Base-by-base conservation (phyloP, 192 early-diverging fungal genomes). In the Coemansia sp. region DNA sequence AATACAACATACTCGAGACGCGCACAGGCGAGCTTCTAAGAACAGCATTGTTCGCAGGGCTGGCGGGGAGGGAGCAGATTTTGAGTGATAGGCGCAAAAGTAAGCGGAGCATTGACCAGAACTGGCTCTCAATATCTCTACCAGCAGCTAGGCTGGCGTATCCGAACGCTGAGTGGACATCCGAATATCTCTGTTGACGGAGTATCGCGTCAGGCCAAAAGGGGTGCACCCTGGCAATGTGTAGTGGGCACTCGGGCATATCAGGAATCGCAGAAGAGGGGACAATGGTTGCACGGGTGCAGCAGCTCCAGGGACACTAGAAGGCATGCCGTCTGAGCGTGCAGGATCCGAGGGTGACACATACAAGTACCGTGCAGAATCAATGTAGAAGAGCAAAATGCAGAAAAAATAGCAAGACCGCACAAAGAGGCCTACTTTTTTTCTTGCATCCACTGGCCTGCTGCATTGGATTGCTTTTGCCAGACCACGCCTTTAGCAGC, bases 51-150 rank as follows among this genome's bases (percentile, higher is more conserved):
- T n/a, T n/a, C n/a, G 37, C 8, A 9, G 24, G 21, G 42, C 18
- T 22, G 44, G 44, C 21, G 9, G 44, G 44, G 44, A 46, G 44
- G 44, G 44, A 46, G 44, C 44, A 24, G 21, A 22, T 8, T 14
- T 46, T 46, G 19, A 46, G 44, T 46, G 44, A 46, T 46, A 46
- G 44, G 44, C 44, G 44, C 22, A 46, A 19, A 46, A 46, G 21
- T 22, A 46, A 46, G n/a, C n/a, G n/a, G n/a, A n/a, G n/a, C n/a
- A 46, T 27, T 1, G 44, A 46, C 9, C 5, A 24, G 44, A 46
- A 2, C 44, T 14, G 26, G 44, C 22, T 22, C 44, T 46, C 44
- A 14, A 46, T 46, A 9, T 46, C 44, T 12, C 21, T 46, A 46
- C 44, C 44, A 27, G 19, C 38, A n/a, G n/a, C n/a, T n/a, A 15